These are phyloP conservation scores for Letharia columbiana DNA, from an alignment of 495 filamentous ascomycete genomes.

Conservation along the genomic window DNA sequence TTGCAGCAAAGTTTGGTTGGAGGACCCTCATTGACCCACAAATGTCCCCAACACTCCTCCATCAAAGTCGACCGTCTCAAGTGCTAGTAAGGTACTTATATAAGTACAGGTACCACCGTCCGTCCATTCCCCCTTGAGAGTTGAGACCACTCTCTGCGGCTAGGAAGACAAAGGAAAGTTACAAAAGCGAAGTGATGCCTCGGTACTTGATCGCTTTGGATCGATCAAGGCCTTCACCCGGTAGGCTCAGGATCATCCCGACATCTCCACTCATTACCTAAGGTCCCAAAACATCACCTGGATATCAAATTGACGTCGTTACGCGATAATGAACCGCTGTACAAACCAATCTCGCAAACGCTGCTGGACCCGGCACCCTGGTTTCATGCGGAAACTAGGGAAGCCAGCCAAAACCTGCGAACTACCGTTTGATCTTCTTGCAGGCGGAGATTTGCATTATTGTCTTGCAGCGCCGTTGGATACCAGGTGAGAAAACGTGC, in stretches of 20 bases:
- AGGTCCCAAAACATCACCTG: background rate
- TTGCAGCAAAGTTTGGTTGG: constrained; percentile 3
- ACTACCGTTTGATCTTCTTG: background rate
- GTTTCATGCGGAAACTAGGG: background rate
- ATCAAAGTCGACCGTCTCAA: constrained; percentile 11
- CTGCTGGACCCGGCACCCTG: background rate
- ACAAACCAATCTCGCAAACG: background rate
- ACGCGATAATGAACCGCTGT: background rate
- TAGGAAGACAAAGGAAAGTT: background rate
- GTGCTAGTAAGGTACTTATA: background rate
- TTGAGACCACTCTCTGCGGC: background rate
- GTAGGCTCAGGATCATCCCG: background rate
- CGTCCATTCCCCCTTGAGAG: background rate
- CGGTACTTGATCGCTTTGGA: background rate
- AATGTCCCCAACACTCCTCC: constrained; percentile 9
- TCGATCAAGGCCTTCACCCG: background rate
- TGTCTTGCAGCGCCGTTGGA: constrained; percentile 9
- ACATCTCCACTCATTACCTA: background rate
- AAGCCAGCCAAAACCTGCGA: background rate
- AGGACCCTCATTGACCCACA: constrained; percentile 13
- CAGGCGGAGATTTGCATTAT: constrained; percentile 3
- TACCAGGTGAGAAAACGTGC: constrained; percentile 4
- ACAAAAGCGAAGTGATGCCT: background rate
- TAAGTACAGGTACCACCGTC: background rate
- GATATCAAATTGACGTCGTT: background rate